Base-by-base conservation (phyloP, 148 eudicot genomes). In the Silene conica region DNA sequence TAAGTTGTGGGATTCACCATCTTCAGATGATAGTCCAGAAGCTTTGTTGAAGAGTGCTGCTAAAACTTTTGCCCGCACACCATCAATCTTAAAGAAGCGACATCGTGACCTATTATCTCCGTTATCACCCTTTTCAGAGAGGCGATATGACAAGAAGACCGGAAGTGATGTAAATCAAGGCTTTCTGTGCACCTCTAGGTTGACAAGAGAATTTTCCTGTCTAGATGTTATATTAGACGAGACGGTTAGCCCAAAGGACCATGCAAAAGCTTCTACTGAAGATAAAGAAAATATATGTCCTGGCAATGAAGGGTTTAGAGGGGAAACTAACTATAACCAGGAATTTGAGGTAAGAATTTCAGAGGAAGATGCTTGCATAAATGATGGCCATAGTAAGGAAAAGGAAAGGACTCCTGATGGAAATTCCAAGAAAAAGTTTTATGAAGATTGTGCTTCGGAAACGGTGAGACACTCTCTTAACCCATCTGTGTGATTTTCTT, bases 51-150 rank as follows among this genome's bases (percentile, higher is more conserved):
- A 89, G 80, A 92, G 89, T 86, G 97, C 97, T 78, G 97, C 97
- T 43, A 92, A 86, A 75, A 85, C 85, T 46, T 95, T 92, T 76
- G 83, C 89, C 7, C 65, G 87, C 69, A 90, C 99, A 8, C 99
- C 99, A 23, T 95, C 99, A 54, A 95, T 95, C 70, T 68, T 95
- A 74, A 95, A 90, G 86, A 95, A 95, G 75, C 82, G 99, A 71
- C 85, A 87, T 80, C 93, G 99, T 38, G 91, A 89, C 79, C 76
- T 92, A 77, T 70, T 84, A 41, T 92, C 99, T 56, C 99, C 99
- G 58, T 74, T 84, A 74, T 84, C 87, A 14, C 97, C 99, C 20
- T 85, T 94, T 76, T 89, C 99, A 28, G 99, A 95, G 77, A 89
- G 87, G 84, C 85, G 91, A 66, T 79, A 69, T 64, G 96, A 85